These are phyloP conservation scores for Saccharomyces mikatae DNA, from an alignment of 805 yeast species.

Conservation along the genomic window DNA sequence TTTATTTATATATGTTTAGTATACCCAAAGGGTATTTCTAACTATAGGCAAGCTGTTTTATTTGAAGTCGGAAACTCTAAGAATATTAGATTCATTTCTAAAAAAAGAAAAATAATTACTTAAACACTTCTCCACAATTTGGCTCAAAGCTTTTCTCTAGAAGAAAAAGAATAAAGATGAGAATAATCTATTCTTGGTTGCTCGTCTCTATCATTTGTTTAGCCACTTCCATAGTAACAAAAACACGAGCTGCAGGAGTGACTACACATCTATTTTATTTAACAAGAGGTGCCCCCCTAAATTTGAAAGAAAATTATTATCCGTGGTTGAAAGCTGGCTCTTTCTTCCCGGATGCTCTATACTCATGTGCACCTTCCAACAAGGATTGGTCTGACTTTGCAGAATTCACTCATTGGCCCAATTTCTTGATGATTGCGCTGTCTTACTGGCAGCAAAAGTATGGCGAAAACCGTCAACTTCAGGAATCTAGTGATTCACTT, in stretches of 20 bases:
- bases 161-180: background rate
- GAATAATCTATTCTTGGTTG: background rate
- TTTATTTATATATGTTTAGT: background rate
- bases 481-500: slow-evolving; percentile 17
- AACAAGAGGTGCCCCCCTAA: slow-evolving; percentile 26
- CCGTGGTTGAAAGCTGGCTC: slow-evolving; percentile 48
- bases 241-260: slow-evolving; percentile 16
- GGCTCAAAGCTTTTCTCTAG: background rate
- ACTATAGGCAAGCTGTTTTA: background rate
- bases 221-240: background rate
- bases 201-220: background rate
- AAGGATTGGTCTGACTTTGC: slow-evolving; percentile 36
- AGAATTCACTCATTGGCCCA: slow-evolving; percentile 67
- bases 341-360: slow-evolving; percentile 63
- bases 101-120: background rate
- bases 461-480: slow-evolving; percentile 2
- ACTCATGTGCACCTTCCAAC: slow-evolving; percentile 45
- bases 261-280: slow-evolving; percentile 16
- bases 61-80: background rate
- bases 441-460: slow-evolving; percentile 34
- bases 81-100: background rate
- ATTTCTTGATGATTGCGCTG: slow-evolving; percentile 44
- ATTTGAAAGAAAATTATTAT: slow-evolving; percentile 19
- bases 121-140: background rate
- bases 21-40: background rate